phyloP scores from a whole-genome alignment of 495 filamentous ascomycete genomes.

The Neurospora sp. region DNA sequence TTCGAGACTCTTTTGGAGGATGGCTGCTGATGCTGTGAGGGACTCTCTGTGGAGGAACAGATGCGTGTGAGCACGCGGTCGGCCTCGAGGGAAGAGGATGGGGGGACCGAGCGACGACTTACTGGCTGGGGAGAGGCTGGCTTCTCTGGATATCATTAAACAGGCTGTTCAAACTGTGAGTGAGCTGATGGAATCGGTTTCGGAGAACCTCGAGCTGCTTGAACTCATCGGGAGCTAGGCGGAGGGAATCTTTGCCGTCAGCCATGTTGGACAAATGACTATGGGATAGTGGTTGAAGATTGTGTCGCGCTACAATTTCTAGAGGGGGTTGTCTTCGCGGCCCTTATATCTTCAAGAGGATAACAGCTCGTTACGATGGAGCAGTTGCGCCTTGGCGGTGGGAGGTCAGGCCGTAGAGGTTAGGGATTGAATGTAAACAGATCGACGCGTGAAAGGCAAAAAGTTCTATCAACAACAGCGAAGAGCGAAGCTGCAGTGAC shows the following conservation, averaged over 20 bases:
- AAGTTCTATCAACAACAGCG: not conserved
- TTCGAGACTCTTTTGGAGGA: conserved; percentile 54
- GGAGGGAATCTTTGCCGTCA: conserved; percentile 19
- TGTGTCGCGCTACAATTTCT: not conserved
- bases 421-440: not conserved
- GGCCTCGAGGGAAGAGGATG: not conserved
- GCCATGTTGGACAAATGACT: conserved; percentile 27
- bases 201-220: conserved; percentile 66
- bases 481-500: not conserved
- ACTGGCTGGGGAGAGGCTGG: conserved; percentile 31
- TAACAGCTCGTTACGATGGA: no score
- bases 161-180: conserved; percentile 54
- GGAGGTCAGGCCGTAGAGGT: not conserved
- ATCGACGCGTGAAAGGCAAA: not conserved
- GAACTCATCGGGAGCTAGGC: conserved; percentile 48
- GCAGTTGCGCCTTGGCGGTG: not conserved
- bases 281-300: not conserved
- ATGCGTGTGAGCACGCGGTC: not conserved
- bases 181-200: conserved; percentile 59
- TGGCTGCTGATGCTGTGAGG: conserved; percentile 55
- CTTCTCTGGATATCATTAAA: conserved; percentile 25
- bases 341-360: not conserved
- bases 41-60: conserved; percentile 42
- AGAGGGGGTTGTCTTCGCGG: not conserved
- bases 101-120: not conserved